Evolutionary conservation across 2,329 filamentous ascomycete species (phyloP).

Genomic region (Exutisphaerella laricina): DNA sequence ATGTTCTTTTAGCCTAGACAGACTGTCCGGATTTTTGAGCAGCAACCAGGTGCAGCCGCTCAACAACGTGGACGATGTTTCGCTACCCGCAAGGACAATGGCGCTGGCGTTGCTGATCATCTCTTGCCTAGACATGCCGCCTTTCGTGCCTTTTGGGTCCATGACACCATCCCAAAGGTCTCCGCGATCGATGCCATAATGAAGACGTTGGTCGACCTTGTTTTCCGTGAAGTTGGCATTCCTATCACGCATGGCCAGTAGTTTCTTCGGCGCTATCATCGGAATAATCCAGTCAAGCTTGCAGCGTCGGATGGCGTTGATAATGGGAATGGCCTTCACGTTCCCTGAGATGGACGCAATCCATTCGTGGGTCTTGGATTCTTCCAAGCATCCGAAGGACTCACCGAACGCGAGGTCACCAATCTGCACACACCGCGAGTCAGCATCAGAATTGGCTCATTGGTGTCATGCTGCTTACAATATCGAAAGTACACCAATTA

Average conservation of each 20-base stretch:
- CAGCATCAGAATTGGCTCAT: no score
- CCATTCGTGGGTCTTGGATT: slow-evolving; percentile 23
- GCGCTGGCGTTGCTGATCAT: slow-evolving; percentile 44
- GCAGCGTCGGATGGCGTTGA: slow-evolving; percentile 2
- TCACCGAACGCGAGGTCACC: slow-evolving; percentile 24
- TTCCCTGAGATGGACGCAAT: slow-evolving; percentile 8
- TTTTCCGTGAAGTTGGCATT: neutral
- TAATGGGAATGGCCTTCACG: slow-evolving; percentile 9
- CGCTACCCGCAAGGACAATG: slow-evolving; percentile 65
- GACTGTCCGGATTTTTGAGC: slow-evolving; percentile 54
- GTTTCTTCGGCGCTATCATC: slow-evolving; percentile 1
- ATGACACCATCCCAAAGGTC: slow-evolving; percentile 1
- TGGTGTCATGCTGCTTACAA: no score
- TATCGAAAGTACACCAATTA: slow-evolving; percentile 37
- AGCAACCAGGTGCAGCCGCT: slow-evolving; percentile 66
- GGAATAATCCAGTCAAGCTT: slow-evolving; percentile 1
- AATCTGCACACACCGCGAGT: slow-evolving; percentile 28
- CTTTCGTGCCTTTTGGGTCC: neutral
- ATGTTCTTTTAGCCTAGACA: slow-evolving; percentile 53
- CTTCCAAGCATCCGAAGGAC: slow-evolving; percentile 28
- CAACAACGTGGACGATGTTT: slow-evolving; percentile 70
- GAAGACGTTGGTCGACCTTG: neutral
- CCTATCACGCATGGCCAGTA: neutral
- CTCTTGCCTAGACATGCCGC: slow-evolving; percentile 1
- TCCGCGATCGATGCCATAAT: neutral